phyloP scores from a whole-genome alignment of 441 rosid genomes.

The Populus hybrid region DNA sequence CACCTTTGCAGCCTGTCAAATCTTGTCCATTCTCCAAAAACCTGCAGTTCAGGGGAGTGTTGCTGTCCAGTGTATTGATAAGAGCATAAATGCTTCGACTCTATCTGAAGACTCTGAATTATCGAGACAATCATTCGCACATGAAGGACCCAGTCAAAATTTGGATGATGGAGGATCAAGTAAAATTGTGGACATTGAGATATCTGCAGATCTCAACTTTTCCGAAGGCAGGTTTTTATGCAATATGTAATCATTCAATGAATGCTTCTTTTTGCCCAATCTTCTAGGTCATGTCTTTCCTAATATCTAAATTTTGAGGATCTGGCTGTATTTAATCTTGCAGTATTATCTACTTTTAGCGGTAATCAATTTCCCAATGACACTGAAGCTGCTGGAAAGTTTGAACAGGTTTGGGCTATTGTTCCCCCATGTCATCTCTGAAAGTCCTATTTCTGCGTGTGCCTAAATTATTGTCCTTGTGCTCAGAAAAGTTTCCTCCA shows the following conservation, averaged over 20 bases:
- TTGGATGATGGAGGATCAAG: slow-evolving; percentile 13
- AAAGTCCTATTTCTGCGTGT: not conserved
- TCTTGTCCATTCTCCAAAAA: slow-evolving; percentile 63
- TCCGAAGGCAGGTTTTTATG: slow-evolving; percentile 31
- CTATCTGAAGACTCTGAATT: slow-evolving; percentile 11
- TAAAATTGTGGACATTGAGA: slow-evolving; percentile 14
- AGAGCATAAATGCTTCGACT: slow-evolving; percentile 10
- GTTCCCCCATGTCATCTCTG: not conserved
- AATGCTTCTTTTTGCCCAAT: not conserved
- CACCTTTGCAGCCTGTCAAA: slow-evolving; percentile 49
- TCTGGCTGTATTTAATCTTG: slow-evolving; percentile 17
- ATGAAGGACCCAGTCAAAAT: slow-evolving; percentile 19
- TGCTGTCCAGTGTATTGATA: slow-evolving; percentile 20
- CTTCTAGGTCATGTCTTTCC: slow-evolving; percentile 2
- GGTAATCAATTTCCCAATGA: slow-evolving; percentile 20
- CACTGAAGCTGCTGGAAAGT: slow-evolving; percentile 15
- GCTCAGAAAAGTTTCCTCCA: not conserved
- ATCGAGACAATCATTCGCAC: slow-evolving; percentile 6
- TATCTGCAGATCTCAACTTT: slow-evolving; percentile 11
- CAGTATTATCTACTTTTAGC: slow-evolving; percentile 25
- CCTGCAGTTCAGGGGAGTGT: slow-evolving; percentile 31
- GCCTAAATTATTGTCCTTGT: not conserved
- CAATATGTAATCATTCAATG: not conserved
- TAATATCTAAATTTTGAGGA: slow-evolving; percentile 4
- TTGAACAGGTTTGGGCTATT: slow-evolving; percentile 26